Conservation (phyloP, 2,329 filamentous ascomycete species). For the Colletotrichum sp. region DNA sequence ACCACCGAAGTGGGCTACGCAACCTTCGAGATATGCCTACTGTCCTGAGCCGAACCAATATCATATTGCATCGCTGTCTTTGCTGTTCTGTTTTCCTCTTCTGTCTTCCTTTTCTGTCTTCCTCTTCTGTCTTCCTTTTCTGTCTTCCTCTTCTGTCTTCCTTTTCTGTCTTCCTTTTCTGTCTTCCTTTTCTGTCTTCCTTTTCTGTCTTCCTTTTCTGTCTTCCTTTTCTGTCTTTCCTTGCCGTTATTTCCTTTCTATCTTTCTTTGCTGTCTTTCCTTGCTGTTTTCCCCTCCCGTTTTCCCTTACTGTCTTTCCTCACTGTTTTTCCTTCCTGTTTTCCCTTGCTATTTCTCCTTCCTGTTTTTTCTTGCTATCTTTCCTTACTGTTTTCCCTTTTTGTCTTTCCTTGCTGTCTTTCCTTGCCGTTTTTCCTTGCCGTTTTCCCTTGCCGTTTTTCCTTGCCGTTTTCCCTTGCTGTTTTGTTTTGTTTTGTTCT, state of each 20-base stretch:
- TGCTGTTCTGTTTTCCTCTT: background rate
- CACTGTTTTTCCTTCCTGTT: rapidly evolving
- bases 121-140: background rate
- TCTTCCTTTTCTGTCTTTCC: background rate
- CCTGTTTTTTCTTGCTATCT: background rate
- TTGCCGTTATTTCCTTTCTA: rapidly evolving
- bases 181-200: rapidly evolving
- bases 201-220: background rate
- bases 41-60: background rate
- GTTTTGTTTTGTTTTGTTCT: background rate
- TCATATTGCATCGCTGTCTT: background rate
- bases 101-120: background rate
- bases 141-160: too few species aligned
- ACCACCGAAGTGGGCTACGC: background rate
- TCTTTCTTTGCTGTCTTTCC: background rate
- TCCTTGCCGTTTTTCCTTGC: too few species aligned
- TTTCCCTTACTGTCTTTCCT: rapidly evolving
- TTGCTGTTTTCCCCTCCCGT: background rate
- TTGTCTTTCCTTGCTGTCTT: too few species aligned
- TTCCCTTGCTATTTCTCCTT: background rate
- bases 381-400: background rate
- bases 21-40: background rate
- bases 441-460: background rate
- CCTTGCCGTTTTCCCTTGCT: background rate
- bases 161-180: background rate